A percentile compares a stretch with the other conserved stretches of the same genome.
Evolutionary conservation across 2,329 filamentous ascomycete species (phyloP).

Genomic region (Apiospora aurea): DNA sequence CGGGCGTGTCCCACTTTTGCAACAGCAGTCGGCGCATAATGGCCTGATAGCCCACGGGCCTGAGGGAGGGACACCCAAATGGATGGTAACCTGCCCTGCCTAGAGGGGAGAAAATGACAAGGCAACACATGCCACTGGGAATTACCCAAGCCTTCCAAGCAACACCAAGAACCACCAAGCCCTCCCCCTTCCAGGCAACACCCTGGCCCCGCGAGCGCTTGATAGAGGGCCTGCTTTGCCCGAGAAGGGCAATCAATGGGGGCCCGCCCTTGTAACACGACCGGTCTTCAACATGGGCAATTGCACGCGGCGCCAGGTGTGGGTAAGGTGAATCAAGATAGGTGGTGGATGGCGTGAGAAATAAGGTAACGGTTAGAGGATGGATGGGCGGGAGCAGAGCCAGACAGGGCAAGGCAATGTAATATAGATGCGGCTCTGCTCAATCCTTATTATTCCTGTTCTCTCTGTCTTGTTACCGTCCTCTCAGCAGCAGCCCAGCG

Average conservation of each 20-base stretch:
- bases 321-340: conserved; percentile 8
- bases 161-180: background rate
- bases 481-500: conserved; percentile 8
- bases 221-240: conserved; percentile 1
- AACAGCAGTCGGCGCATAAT: conserved; percentile 20
- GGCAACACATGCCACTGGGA: background rate
- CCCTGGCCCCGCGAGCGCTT: background rate
- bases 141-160: conserved; percentile 6
- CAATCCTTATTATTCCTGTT: background rate
- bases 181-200: background rate
- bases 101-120: background rate
- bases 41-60: conserved; percentile 17
- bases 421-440: conserved; percentile 20
- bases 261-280: background rate
- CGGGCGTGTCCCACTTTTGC: conserved; percentile 12
- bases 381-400: background rate
- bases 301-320: background rate
- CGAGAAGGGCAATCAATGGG: conserved; percentile 15
- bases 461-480: background rate
- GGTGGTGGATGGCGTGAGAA: background rate
- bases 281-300: background rate
- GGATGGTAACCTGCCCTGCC: background rate
- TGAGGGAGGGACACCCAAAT: conserved; percentile 6
- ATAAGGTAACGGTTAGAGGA: background rate
- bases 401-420: background rate